A percentile compares a stretch with the other conserved stretches of the same genome.
Conservation (phyloP, 371 early-diverging fungal species). For the Coemansia sp. region DNA sequence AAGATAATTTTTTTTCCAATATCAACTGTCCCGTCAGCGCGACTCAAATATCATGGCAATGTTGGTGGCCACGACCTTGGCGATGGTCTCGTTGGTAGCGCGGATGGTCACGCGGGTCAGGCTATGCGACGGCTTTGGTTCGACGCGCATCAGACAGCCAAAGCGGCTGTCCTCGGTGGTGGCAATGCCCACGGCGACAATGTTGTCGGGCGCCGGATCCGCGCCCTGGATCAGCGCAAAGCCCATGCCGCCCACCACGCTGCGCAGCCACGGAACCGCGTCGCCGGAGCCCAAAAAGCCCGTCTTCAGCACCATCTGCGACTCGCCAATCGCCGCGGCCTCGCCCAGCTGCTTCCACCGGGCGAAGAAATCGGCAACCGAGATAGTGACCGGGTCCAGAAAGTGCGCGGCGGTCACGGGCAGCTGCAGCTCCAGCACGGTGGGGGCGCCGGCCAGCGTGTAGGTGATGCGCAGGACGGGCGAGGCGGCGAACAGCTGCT, state of each 20-base stretch:
- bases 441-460: conserved; percentile 55
- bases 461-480: conserved; percentile 69
- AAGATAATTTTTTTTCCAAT: no score
- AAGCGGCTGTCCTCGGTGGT: conserved; percentile 81
- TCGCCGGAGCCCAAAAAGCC: conserved; percentile 32
- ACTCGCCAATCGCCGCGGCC: conserved; percentile 19
- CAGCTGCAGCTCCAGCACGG: conserved; percentile 57
- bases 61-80: conserved; percentile 52
- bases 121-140: conserved; percentile 85
- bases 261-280: conserved; percentile 44
- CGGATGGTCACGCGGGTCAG: conserved; percentile 91
- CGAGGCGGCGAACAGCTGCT: conserved; percentile 55
- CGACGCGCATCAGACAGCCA: conserved; percentile 88
- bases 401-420: conserved; percentile 86
- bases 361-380: conserved; percentile 80
- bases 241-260: conserved; percentile 63
- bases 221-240: conserved; percentile 75
- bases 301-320: conserved; percentile 37
- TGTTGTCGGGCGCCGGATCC: conserved; percentile 86
- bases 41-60: conserved; percentile 42
- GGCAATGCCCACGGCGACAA: conserved; percentile 87
- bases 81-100: conserved; percentile 80
- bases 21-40: conserved; percentile 4
- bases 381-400: conserved; percentile 77
- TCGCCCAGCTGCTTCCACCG: conserved; percentile 96